Evolutionary conservation across 495 filamentous ascomycete genomes (phyloP), one percentile per base, ranked within the genome.

Genomic region (Xylaria venustula): DNA sequence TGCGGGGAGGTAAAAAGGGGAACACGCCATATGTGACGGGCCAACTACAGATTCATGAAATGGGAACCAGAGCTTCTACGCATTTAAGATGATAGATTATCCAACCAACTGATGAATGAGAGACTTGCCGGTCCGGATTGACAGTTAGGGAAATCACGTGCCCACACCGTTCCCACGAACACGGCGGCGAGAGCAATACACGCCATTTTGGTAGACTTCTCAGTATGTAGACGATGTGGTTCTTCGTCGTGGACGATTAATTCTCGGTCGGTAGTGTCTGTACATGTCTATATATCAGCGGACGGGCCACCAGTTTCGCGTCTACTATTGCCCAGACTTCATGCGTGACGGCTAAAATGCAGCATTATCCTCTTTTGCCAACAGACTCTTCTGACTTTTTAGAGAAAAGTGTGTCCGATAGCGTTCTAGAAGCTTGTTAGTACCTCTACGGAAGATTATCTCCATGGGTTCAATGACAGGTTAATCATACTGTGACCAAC

Each of bases 111-210:
- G n/a, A n/a, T n/a, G n/a, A n/a, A n/a, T n/a, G n/a, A 15, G 15
- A 14, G 25, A 30, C 53, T 44, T 46, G 55, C 58, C 22, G 48
- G 48, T 9, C 58, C 58, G 1, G 40, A 46, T 14, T 52, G 42
- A 30, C 58, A 61, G 30, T 61, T 54, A 14, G 58, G 58, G 26
- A 61, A 61, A 28, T 46, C 58, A 46, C 51, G 47, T 40, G 48
- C 58, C 28, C 15, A 42, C 22, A 30, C 58, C 34, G 23, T 34
- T 46, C 36, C 58, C 17, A 37, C 50, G 48, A 61, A 36, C 37
- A 54, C n/a, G 11, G 41, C 49, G 25, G 36, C 14, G 32, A 45
- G 8, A 37, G 8, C 20, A 12, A 55, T 30, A 8, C 41, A 32
- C 9, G 40, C 40, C 53, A 55, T 55, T 1, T 41, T 54, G 8